Conservation (phyloP, 2,329 filamentous ascomycete species). For the Fusarium tanahbumbuense region DNA sequence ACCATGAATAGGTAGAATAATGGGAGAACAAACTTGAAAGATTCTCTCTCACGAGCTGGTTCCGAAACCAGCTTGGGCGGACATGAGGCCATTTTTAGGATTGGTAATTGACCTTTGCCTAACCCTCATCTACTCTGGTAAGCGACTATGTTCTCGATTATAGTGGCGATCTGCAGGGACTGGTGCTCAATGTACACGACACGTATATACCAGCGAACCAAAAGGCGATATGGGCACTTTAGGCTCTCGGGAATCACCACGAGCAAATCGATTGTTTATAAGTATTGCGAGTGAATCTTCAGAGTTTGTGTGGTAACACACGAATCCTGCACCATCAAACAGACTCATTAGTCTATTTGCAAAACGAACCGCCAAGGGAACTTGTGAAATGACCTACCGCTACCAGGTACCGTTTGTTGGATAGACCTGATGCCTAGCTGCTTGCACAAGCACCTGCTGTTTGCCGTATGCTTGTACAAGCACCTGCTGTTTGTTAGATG, state of each 20-base stretch:
- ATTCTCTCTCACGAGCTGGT: conserved; percentile 29
- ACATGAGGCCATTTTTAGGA: conserved; percentile 12
- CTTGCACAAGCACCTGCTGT: too few species aligned
- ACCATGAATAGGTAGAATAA: background rate
- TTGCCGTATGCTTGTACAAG: too few species aligned
- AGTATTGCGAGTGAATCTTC: background rate
- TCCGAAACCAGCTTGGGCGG: conserved; percentile 24
- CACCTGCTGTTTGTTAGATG: too few species aligned
- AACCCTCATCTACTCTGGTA: background rate
- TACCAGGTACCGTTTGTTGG: background rate
- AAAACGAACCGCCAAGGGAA: background rate
- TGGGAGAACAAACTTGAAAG: conserved; percentile 27
- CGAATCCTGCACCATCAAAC: conserved; percentile 1
- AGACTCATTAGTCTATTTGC: background rate
- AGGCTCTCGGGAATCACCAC: background rate
- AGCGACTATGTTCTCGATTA: background rate
- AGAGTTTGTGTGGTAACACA: background rate
- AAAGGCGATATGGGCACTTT: background rate
- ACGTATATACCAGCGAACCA: background rate
- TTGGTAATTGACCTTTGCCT: background rate
- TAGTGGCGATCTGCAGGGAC: background rate
- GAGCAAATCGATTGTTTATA: background rate
- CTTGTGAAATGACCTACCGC: background rate
- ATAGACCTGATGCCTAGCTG: too few species aligned
- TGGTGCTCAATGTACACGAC: background rate